Evolutionary conservation across 177 flowering plant genomes (phyloP), one percentile per base, ranked within the genome.

Genomic region (Vitis hybrid): DNA sequence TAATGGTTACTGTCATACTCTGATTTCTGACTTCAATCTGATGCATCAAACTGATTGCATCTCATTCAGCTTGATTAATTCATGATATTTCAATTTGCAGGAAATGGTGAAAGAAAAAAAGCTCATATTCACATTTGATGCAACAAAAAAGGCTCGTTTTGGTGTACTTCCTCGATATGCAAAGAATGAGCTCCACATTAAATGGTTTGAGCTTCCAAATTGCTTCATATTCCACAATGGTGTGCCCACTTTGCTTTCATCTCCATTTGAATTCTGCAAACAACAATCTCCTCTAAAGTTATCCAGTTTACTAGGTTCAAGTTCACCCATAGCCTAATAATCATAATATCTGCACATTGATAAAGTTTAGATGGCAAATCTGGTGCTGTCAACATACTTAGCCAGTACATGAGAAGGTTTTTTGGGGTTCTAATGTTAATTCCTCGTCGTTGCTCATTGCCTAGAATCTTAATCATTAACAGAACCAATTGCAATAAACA

Each of bases 151-250:
- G 66, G 85, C 97, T 71, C 93, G 93, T 56, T 95, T 95, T 85
- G 98, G 99, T 77, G 67, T 95, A 63, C 93, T 95, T 69, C 98
- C 98, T 4, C 88, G 97, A 26, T 93, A 93, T 83, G 93, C 95
- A 52, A 93, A 89, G 76, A 78, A 90, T 80, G 99, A 95, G 69
- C 83, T 80, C 64, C 83, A 80, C 56, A 93, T 93, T 67, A 86
- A 76, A 84, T 95, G 99, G 99, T 95, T 95, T 70, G 98, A 95
- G 82, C 97, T 95, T 77, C 98, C 98, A 68, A 95, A 88, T 76
- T 95, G 99, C 81, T 93, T 85, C 83, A 91, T 95, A 78, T 95
- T 95, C 79, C 99, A 95, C 65, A 93, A 91, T 81, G 97, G 99
- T 95, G 72, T 52, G 84, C 17, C 52, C 17, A 14, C 50, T 21